These are phyloP conservation scores for Croton setiger DNA, from an alignment of 441 rosid genomes.

Conservation along the genomic window DNA sequence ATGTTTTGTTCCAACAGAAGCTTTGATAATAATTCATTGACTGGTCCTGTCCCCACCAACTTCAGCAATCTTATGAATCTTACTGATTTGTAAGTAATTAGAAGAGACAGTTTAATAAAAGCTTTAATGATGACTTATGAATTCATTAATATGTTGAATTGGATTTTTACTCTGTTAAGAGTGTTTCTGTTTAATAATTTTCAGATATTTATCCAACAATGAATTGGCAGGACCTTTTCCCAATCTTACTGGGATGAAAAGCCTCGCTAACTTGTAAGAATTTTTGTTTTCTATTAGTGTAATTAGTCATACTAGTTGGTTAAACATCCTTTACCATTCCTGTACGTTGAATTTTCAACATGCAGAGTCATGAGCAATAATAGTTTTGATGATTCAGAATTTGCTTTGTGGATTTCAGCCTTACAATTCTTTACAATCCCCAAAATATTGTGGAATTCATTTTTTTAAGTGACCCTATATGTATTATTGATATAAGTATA, in stretches of 20 bases:
- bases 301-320: no score
- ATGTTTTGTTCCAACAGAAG: conserved; percentile 42
- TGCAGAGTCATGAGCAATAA: conserved; percentile 88
- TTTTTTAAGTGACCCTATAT: no score
- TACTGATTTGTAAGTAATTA: conserved; percentile 53
- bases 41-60: conserved; percentile 46
- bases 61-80: conserved; percentile 50
- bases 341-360: no score
- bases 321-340: no score
- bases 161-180: no score
- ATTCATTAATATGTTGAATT: no score
- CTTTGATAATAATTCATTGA: conserved; percentile 55
- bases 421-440: conserved; percentile 40
- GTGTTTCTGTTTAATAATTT: conserved; percentile 2
- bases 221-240: conserved; percentile 53
- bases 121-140: no score
- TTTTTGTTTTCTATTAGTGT: not conserved
- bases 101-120: not conserved
- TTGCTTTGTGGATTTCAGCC: conserved; percentile 57
- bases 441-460: no score
- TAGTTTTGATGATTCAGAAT: conserved; percentile 33
- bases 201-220: conserved; percentile 73
- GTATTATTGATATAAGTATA: no score
- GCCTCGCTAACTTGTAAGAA: conserved; percentile 57
- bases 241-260: conserved; percentile 47